Conservation (phyloP, 2,329 filamentous ascomycete species). For the Macrophomina pseudophaseolina region DNA sequence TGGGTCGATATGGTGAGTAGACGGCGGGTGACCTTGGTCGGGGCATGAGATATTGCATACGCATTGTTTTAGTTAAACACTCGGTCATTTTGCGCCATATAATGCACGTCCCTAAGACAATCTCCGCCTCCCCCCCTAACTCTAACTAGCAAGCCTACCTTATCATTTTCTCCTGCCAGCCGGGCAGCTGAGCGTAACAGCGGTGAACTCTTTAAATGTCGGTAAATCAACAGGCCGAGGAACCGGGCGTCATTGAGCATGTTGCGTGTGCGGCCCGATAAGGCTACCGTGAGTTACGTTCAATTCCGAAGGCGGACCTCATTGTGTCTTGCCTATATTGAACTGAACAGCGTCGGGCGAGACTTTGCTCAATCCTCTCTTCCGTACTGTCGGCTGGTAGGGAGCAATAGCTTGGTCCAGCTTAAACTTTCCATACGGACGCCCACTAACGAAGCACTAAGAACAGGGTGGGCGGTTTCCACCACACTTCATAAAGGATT, state of each 20-base stretch:
- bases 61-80: too few species aligned
- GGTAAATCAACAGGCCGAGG: background rate
- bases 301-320: background rate
- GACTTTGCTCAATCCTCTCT: background rate
- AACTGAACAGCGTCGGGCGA: background rate
- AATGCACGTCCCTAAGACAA: too few species aligned
- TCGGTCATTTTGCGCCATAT: too few species aligned
- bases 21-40: too few species aligned
- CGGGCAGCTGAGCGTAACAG: slow-evolving; percentile 25
- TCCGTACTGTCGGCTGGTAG: slow-evolving; percentile 13
- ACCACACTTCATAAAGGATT: slow-evolving; percentile 31
- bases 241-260: background rate
- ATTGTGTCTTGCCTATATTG: background rate
- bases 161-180: too few species aligned
- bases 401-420: slow-evolving; percentile 32
- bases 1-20: too few species aligned
- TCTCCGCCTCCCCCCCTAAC: too few species aligned
- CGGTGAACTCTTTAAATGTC: slow-evolving; percentile 11
- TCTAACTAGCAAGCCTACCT: too few species aligned
- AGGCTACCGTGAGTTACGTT: background rate
- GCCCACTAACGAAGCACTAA: slow-evolving; percentile 34
- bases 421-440: slow-evolving; percentile 34
- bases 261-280: background rate
- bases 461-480: slow-evolving; percentile 36
- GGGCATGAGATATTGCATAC: too few species aligned